Evolutionary conservation across 2,329 filamentous ascomycete species (phyloP), one percentile per base, ranked within the genome.

Genomic region (Fusarium musae): DNA sequence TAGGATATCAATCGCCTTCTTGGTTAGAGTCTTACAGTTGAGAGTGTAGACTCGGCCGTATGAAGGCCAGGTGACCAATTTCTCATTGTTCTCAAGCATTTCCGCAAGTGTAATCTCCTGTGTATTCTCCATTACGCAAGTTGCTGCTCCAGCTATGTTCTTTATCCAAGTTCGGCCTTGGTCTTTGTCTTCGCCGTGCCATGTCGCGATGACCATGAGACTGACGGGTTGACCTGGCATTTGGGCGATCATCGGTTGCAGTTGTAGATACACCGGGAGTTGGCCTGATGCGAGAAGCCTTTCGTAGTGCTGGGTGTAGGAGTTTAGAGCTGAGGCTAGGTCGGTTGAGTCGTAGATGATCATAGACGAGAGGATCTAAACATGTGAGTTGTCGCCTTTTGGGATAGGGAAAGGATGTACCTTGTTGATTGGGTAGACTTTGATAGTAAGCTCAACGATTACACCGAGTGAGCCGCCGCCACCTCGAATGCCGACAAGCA

Each of bases 401-500:
- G 26, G 26, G 26, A 26, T 26, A 4, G 5, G 26, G 26, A 26
- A 26, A 5, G 26, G 26, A 26, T 26, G 26, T 26, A 69, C 70
- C 34, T 63, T 54, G 3, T 9, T 9, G 1, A 69, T 2, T 1
- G 72, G 63, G 4, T 63, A 66, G 0, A 54, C 39, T 3, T 61
- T 71, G n/a, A 74, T 50, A 0, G 43, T 69, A 0, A 74, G 36
- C 2, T 71, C 60, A 15, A 63, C 19, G 0, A 74, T 52, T 2
- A 74, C n/a, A 0, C 72, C 72, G 0, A 74, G 44, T 3, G 44
- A 63, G 4, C 63, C 63, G 0, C 72, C 72, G 2, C 57, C 56
- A 4, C 72, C 72, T 9, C 70, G 58, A 16, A 74, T 66, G 0
- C 67, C 70, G 3, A 44, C 42, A 0, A 74, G 46, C 0, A 66